A percentile compares a stretch with the other conserved stretches of the same genome.
phyloP scores from a whole-genome alignment of 2,329 filamentous ascomycete genomes.

The Pyrenophora tritici-repentis region DNA sequence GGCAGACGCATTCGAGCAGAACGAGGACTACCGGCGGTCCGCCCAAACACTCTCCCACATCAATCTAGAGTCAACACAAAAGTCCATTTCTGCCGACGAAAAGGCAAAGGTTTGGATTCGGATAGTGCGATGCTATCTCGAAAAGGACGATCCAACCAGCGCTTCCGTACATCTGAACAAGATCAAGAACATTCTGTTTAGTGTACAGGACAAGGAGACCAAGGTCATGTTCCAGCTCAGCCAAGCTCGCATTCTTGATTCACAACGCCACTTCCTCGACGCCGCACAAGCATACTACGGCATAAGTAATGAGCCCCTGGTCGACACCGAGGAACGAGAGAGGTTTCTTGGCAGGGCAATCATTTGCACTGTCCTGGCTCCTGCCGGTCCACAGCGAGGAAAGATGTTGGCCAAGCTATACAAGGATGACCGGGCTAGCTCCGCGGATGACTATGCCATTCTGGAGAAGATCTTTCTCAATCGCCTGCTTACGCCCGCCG shows the following conservation, averaged over 20 bases:
- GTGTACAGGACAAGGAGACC: conserved; percentile 72
- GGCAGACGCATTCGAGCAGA: conserved; percentile 79
- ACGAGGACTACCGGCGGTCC: conserved; percentile 79
- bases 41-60: conserved; percentile 81
- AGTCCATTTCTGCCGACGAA: conserved; percentile 78
- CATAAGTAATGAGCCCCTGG: conserved; percentile 74
- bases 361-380: conserved; percentile 88
- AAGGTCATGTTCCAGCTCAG: conserved; percentile 87
- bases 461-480: conserved; percentile 98
- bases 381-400: conserved; percentile 83
- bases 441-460: conserved; percentile 81
- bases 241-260: conserved; percentile 90
- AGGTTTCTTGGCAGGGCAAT: conserved; percentile 85
- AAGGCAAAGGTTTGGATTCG: conserved; percentile 88
- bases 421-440: conserved; percentile 83
- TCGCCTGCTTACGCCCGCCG: conserved; percentile 76
- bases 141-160: conserved; percentile 85
- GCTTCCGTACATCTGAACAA: conserved; percentile 92
- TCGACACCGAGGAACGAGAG: conserved; percentile 86
- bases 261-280: conserved; percentile 85
- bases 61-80: conserved; percentile 85
- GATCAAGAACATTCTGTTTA: conserved; percentile 89
- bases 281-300: conserved; percentile 87
- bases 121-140: conserved; percentile 90
- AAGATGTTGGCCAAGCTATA: conserved; percentile 82